A percentile compares a stretch with the other conserved stretches of the same genome.
Evolutionary conservation across 202 grass and related monocot species (phyloP).

Genomic region (Schoenoplectus tabernaemontani): DNA sequence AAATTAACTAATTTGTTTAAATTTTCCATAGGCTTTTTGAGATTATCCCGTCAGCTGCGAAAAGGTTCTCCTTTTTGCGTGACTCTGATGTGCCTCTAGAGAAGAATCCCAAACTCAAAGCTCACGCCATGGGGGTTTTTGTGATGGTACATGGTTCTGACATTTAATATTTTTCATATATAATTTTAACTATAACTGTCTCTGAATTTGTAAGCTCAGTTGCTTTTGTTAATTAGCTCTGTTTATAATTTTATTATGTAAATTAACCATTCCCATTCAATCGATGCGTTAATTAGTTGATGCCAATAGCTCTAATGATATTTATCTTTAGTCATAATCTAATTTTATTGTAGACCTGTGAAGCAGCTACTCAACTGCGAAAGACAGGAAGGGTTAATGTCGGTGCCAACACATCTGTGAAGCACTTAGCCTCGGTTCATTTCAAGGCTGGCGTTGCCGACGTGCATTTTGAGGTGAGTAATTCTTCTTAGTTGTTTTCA

Average conservation of each 20-base stretch:
- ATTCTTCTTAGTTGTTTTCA: neutral
- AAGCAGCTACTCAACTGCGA: conserved; percentile 10
- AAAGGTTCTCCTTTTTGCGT: conserved; percentile 23
- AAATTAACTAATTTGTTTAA: neutral
- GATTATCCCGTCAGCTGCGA: conserved; percentile 20
- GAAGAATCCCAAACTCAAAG: conserved; percentile 83
- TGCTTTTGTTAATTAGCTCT: neutral
- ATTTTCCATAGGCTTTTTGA: conserved; percentile 9
- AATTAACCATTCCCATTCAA: neutral
- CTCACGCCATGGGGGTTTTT: conserved; percentile 26
- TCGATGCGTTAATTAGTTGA: neutral
- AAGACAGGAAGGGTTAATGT: conserved; percentile 6
- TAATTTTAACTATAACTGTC: neutral
- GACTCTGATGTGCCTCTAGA: conserved; percentile 46
- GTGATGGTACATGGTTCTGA: conserved; percentile 19
- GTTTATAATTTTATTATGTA: neutral
- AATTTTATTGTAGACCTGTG: conserved; percentile 3
- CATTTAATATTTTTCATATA: neutral
- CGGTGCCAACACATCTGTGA: conserved; percentile 10
- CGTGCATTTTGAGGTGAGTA: conserved; percentile 11
- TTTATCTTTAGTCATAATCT: neutral
- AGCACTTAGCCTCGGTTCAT: conserved; percentile 4
- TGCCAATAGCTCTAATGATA: neutral
- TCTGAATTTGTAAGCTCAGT: neutral
- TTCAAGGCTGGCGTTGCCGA: conserved; percentile 14